phyloP scores from a whole-genome alignment of 1,139 yeast genomes.

The Geotrichum macrosporum region DNA sequence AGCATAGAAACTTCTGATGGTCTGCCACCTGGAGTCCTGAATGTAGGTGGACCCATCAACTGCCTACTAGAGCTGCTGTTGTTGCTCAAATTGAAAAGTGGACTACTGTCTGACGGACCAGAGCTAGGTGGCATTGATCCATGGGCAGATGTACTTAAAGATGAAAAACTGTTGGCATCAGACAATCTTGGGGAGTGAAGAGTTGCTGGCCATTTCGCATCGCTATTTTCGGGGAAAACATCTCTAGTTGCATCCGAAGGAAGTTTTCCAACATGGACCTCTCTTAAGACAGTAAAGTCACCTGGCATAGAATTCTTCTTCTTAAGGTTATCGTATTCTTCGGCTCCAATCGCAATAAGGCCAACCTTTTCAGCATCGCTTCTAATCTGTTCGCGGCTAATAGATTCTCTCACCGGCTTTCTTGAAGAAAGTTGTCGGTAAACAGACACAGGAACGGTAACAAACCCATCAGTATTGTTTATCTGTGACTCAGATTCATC shows the following conservation, averaged over 20 bases:
- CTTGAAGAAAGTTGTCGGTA: constrained; percentile 25
- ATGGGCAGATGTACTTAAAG: constrained; percentile 6
- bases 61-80: not conserved
- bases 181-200: constrained; percentile 12
- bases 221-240: not conserved
- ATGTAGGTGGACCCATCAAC: constrained; percentile 3
- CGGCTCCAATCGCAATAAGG: constrained; percentile 38
- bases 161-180: constrained; percentile 11
- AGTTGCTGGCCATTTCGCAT: constrained; percentile 11
- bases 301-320: constrained; percentile 18
- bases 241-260: not conserved
- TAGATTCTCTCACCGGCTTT: constrained; percentile 23
- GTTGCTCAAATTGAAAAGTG: not conserved
- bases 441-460: constrained; percentile 27
- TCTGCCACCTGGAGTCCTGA: constrained; percentile 2
- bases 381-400: constrained; percentile 24
- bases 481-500: not conserved
- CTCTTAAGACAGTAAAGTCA: constrained; percentile 17
- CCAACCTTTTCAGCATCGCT: constrained; percentile 36
- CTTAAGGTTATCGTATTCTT: constrained; percentile 32
- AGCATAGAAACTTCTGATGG: constrained; percentile 7
- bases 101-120: not conserved
- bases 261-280: constrained; percentile 24
- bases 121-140: not conserved
- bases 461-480: constrained; percentile 23